Conservation (phyloP, 2,329 filamentous ascomycete species). For the Rhytidhysteron rufulum region DNA sequence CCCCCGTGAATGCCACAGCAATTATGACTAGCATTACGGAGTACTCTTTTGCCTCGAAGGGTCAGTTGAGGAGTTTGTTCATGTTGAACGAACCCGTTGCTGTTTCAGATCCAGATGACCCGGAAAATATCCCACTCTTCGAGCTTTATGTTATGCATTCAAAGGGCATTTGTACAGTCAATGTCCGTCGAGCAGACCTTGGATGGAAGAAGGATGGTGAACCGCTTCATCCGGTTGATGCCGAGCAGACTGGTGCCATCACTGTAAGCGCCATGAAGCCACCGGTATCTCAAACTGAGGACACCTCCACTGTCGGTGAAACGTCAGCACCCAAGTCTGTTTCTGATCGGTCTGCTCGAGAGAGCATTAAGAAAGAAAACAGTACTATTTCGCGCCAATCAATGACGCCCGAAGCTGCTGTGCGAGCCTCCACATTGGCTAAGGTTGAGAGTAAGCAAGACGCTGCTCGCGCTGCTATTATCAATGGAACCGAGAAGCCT, state of each 20-base stretch:
- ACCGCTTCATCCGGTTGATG: conserved; percentile 74
- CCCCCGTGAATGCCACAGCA: conserved; percentile 87
- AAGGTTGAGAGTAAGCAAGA: conserved; percentile 41
- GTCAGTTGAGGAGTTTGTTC: conserved; percentile 82
- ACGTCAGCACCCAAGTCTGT: conserved; percentile 27
- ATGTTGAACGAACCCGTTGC: conserved; percentile 72
- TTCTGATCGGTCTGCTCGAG: conserved; percentile 33
- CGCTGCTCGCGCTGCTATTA: conserved; percentile 35
- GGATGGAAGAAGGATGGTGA: conserved; percentile 92
- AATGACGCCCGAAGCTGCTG: conserved; percentile 34
- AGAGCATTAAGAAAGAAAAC: conserved; percentile 33
- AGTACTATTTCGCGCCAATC: conserved; percentile 30
- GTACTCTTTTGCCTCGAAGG: conserved; percentile 85
- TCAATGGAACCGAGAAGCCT: conserved; percentile 37
- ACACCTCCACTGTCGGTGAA: conserved; percentile 37
- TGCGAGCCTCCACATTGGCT: conserved; percentile 38
- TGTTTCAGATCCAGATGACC: conserved; percentile 50
- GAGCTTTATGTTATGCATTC: conserved; percentile 98
- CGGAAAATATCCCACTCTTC: conserved; percentile 73
- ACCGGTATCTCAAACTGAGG: conserved; percentile 27
- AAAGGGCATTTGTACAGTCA: conserved; percentile 87
- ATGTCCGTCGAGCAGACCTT: conserved; percentile 81
- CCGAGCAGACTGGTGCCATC: conserved; percentile 68
- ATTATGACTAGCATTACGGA: conserved; percentile 96
- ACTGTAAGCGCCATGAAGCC: conserved; percentile 64